phyloP scores from a whole-genome alignment of 1,284 basidiomycete genomes.

The Apiotrichum sp. region DNA sequence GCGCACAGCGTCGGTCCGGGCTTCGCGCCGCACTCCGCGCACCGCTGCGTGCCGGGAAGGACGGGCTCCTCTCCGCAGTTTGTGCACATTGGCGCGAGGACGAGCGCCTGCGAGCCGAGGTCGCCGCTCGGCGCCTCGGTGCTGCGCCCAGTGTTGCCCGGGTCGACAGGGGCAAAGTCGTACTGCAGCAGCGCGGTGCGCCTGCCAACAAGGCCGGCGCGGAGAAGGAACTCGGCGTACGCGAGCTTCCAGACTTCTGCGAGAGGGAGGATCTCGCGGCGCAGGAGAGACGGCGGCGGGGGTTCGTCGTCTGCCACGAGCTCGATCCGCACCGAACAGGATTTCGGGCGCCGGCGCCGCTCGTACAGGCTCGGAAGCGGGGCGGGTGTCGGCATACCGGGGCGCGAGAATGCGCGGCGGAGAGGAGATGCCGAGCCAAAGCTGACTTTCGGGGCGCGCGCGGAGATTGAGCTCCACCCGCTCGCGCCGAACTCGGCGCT shows the following conservation, averaged over 20 bases:
- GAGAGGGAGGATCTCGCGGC: slow-evolving; percentile 18
- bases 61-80: slow-evolving; percentile 8
- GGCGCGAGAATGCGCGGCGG: slow-evolving; percentile 12
- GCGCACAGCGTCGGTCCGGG: slow-evolving; percentile 8
- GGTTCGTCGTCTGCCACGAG: slow-evolving; percentile 23
- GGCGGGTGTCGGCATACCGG: neutral
- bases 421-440: slow-evolving; percentile 29
- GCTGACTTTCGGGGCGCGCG: slow-evolving; percentile 17
- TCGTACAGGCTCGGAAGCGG: neutral
- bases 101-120: slow-evolving; percentile 4
- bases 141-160: neutral
- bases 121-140: slow-evolving; percentile 12
- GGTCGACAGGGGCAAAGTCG: slow-evolving; percentile 38
- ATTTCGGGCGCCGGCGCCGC: slow-evolving; percentile 10
- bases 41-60: slow-evolving; percentile 1
- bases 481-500: slow-evolving; percentile 1
- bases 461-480: neutral
- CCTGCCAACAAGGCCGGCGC: slow-evolving; percentile 62
- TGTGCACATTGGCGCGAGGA: slow-evolving; percentile 12
- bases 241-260: slow-evolving; percentile 47
- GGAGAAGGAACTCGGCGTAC: slow-evolving; percentile 67
- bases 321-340: slow-evolving; percentile 25
- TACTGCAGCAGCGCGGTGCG: slow-evolving; percentile 63
- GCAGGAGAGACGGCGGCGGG: slow-evolving; percentile 27
- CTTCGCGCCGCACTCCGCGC: neutral